Evolutionary conservation across 305 asterid genomes (phyloP), one percentile per base, ranked within the genome.

Genomic region (Rubia occidens): DNA sequence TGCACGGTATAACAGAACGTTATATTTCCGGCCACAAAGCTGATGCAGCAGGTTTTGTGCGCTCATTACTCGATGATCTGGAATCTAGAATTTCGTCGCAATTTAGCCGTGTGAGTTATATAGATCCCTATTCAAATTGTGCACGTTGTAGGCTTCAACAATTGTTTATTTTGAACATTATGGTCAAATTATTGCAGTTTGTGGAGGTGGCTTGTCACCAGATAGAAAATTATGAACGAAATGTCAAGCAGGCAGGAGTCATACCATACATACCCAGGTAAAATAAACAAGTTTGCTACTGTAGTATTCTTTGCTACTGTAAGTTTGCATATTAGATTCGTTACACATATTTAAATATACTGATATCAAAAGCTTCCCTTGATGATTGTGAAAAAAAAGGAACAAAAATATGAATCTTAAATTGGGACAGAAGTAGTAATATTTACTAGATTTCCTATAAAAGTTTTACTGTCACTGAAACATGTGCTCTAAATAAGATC

Each of bases 171-270:
- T 72, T 73, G 59, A 39, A 40, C 37, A 68, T 65, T 60, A 69
- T 74, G 47, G 70, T 39, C 4, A 68, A 53, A 55, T 26, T 72
- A 13, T 75, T 80, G 82, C 88, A 95, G 99, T 95, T 95, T 79
- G 99, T 95, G 67, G 98, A 95, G 77, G 99, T 87, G 84, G 97
- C 98, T 78, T 91, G 97, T 84, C 98, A 87, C 82, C 96, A 95
- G 78, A 95, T 95, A 11, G 99, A 95, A 85, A 88, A 90, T 75
- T 83, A 88, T 80, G 99, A 95, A 76, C 83, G 95, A 72, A 91
- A 89, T 79, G 94, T 88, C 66, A 82, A 96, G 77, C 98, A 91
- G 85, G 76, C 70, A 42, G 99, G 99, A 78, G 88, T 91, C 71
- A 81, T 95, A 77, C 79, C 98, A 75, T 95, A 84, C 82, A 88